Base-by-base conservation (phyloP, 2,329 filamentous ascomycete genomes). In the Simplicillium sp. region DNA sequence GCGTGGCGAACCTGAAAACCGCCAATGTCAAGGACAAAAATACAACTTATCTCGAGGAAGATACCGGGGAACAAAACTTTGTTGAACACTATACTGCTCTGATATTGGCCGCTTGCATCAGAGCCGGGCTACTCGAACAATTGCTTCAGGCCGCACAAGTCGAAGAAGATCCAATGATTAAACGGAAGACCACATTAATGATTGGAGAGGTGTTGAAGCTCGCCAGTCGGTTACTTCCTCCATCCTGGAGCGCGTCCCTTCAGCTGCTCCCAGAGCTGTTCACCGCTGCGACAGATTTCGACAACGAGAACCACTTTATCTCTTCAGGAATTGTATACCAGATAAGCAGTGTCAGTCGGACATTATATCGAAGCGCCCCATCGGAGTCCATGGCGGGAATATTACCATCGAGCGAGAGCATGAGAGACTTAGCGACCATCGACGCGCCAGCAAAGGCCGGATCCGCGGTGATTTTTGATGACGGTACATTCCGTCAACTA, bases 321-420 rank as follows among this genome's bases (percentile, higher is more conserved):
- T 87, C 90, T 7, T 89, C 87, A 7, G 82, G 87, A 7, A 94
- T 94, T 14, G 87, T 98, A 11, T 98, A 97, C 54, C 92, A 97
- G 57, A 94, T 98, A 40, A 95, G 95, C 64, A 96, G 90, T 56
- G 88, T 98, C 49, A 98, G 90, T 59, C 80, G 87, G 47, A 97
- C 89, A 0, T 66, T 98, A 12, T 94, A 94, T 56, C 77, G 88
- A 43, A 94, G 87, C 37, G 76, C 78, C 6, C 73, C 75, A 2
- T 67, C 72, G 0, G 61, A 61, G 3, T 53, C 54, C 2, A 47
- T 58, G 29, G 61, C 66, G 7, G 56, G 60, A 7, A 49, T 56
- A 7, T 48, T 71, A 11, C 60, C 67, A 1, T 64, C 64, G 6
- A 65, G 61, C 41, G 66, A 65, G 45, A 68, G 64, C 48, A 55